Percentiles rank a stretch among this genome's conserved stretches.
Evolutionary conservation across 306 rosid genomes (phyloP).

Genomic region (Fragaria iinumae): DNA sequence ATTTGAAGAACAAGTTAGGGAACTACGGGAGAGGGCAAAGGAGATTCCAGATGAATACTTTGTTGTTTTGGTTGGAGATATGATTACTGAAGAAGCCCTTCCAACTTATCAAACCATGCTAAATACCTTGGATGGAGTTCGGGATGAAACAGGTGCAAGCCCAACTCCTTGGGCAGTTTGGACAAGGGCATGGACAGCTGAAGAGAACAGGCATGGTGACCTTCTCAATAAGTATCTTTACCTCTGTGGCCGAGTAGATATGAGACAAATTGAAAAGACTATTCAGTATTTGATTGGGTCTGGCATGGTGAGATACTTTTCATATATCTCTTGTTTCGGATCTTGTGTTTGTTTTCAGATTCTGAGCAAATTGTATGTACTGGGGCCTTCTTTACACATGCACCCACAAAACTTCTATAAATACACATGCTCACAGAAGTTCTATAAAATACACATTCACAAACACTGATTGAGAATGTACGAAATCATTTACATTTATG

Average conservation of each 20-base stretch:
- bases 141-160: conserved; percentile 95
- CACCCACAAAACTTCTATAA: not conserved
- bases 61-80: conserved; percentile 87
- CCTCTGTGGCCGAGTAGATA: conserved; percentile 83
- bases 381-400: not conserved
- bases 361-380: not conserved
- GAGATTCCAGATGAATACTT: conserved; percentile 88
- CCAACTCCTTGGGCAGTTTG: conserved; percentile 84
- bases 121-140: conserved; percentile 81
- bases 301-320: conserved; percentile 72
- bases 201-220: conserved; percentile 92
- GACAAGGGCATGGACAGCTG: conserved; percentile 99
- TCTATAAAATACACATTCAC: not conserved
- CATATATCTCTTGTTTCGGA: not conserved
- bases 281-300: conserved; percentile 88
- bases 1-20: conserved; percentile 79
- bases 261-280: conserved; percentile 88
- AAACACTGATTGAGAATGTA: not conserved
- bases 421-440: not conserved
- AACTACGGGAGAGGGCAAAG: conserved; percentile 69
- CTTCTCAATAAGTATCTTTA: conserved; percentile 90
- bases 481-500: not conserved
- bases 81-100: conserved; percentile 92
- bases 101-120: conserved; percentile 96
- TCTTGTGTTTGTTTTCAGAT: not conserved